These are phyloP conservation scores for Botrytis squamosa DNA, from an alignment of 2,329 filamentous ascomycete genomes.

Conservation along the genomic window DNA sequence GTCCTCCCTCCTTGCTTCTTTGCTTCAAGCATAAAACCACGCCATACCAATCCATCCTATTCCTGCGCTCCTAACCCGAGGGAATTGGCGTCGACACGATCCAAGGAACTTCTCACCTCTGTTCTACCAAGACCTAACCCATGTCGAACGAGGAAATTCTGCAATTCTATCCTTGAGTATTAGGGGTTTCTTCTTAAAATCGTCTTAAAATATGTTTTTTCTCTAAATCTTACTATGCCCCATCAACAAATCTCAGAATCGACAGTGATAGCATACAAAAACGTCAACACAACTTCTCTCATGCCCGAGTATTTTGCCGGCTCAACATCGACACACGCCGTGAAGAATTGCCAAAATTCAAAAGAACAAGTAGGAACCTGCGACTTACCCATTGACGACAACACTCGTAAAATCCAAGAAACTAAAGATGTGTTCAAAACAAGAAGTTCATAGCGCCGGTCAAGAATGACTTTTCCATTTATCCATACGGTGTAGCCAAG, in stretches of 20 bases:
- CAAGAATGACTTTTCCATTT: neutral
- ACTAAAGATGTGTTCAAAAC: neutral
- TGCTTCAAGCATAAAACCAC: neutral
- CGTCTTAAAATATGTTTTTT: neutral
- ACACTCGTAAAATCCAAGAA: neutral
- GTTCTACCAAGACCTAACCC: no score
- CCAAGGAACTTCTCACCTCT: neutral
- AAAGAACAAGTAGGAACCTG: neutral
- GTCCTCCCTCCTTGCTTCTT: neutral
- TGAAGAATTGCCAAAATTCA: neutral
- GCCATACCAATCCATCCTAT: neutral
- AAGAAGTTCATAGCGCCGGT: neutral
- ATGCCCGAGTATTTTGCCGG: neutral
- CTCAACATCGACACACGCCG: neutral
- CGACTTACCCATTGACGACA: neutral
- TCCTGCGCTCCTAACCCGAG: neutral
- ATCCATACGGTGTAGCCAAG: neutral
- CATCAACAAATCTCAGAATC: neutral
- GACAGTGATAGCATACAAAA: neutral
- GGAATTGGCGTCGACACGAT: rapidly evolving
- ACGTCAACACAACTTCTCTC: neutral
- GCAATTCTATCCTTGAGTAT: neutral
- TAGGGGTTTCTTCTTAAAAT: no score
- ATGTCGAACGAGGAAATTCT: neutral
- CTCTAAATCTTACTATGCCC: neutral